Evolutionary conservation across 1,284 basidiomycete species (phyloP).

Genomic region (Coniferiporia sulphurascens): DNA sequence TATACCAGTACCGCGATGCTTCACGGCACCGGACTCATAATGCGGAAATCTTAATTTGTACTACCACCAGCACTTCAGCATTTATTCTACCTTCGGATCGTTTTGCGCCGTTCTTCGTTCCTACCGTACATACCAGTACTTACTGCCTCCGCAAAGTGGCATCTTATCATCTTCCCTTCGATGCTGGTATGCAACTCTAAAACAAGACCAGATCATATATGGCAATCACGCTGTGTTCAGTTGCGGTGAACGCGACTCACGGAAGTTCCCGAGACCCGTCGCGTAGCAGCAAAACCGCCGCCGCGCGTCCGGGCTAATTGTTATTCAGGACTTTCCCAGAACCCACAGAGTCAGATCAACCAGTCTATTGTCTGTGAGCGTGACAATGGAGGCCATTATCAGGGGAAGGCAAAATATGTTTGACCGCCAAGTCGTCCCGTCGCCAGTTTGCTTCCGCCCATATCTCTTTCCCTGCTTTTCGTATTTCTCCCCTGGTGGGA

Average conservation of each 20-base stretch:
- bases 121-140: neutral
- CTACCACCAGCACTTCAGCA: neutral
- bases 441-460: neutral
- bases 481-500: neutral
- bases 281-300: neutral
- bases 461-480: neutral
- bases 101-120: neutral
- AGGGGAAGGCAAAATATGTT: neutral
- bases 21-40: no score
- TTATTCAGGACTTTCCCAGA: neutral
- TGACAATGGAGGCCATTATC: neutral
- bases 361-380: neutral
- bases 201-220: neutral
- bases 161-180: neutral
- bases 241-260: neutral
- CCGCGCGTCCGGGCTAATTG: neutral
- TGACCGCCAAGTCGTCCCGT: neutral
- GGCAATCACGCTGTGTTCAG: neutral
- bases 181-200: conserved; percentile 3
- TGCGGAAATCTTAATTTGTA: neutral
- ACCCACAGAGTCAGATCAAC: neutral
- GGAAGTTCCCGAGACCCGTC: neutral
- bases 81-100: neutral
- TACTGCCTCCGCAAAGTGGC: neutral
- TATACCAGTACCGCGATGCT: no score